A percentile compares a stretch with the other conserved stretches of the same genome.
Conservation (phyloP, 83 land plant genomes). For the Larix sibirica region DNA sequence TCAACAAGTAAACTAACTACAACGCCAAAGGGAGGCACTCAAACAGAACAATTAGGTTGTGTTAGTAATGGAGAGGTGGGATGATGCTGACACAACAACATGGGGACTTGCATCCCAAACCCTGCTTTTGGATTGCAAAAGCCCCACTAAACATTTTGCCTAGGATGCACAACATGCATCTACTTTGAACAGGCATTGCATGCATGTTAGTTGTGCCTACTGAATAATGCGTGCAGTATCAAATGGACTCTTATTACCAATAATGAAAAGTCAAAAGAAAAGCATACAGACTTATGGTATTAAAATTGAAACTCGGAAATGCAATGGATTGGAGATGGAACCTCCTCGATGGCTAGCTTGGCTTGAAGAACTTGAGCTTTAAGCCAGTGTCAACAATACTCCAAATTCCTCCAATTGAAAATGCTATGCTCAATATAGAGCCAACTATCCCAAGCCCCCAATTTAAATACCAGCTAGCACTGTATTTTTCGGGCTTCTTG, state of each 20-base stretch:
- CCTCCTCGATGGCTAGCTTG: slow-evolving; percentile 17
- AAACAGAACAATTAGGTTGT: not conserved
- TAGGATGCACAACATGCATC: not conserved
- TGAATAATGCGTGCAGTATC: too few species aligned
- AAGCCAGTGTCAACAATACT: slow-evolving; percentile 52
- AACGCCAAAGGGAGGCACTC: not conserved
- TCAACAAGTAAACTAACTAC: not conserved
- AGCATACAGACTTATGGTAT: not conserved
- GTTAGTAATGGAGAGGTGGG: not conserved
- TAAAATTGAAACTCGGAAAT: not conserved
- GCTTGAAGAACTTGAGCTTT: slow-evolving; percentile 71
- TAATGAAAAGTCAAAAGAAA: slow-evolving; percentile 1
- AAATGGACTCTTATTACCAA: not conserved
- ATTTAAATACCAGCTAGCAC: slow-evolving; percentile 72
- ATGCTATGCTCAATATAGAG: slow-evolving; percentile 34
- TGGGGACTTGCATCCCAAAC: too few species aligned
- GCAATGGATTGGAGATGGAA: not conserved
- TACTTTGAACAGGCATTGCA: not conserved
- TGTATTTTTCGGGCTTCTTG: slow-evolving; percentile 55
- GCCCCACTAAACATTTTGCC: not conserved
- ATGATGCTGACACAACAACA: not conserved
- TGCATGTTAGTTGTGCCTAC: not conserved
- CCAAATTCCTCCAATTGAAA: slow-evolving; percentile 67
- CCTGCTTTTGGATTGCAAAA: not conserved
- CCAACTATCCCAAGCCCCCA: slow-evolving; percentile 69